Base-by-base conservation (phyloP, 2,329 filamentous ascomycete genomes). In the Fonsecaea erecta region DNA sequence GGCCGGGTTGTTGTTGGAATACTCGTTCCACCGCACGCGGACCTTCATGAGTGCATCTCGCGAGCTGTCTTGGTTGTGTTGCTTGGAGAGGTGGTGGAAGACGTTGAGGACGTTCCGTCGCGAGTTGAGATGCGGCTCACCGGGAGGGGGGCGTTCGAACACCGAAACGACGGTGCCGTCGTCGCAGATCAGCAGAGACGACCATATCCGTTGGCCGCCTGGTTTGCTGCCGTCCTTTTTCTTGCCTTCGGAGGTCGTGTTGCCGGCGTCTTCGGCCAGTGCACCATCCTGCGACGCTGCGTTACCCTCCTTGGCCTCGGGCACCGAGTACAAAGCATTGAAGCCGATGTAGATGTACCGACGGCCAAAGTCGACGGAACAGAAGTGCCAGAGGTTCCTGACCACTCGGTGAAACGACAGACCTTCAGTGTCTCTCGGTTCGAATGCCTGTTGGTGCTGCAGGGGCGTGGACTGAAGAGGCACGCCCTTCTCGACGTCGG, bases 321-420 rank as follows among this genome's bases (percentile, higher is more conserved):
- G 78, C 0, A 61, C 16, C 14, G 61, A 48, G 52, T 68, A 70
- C 26, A 70, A 52, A 3, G 62, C 60, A 35, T 70, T 70, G 63
- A 64, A 70, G 14, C 68, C 68, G n/a, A 70, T 48, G 55, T 68
- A 68, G 30, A 68, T 65, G 30, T 68, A 70, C 16, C 61, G 65
- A 11, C 52, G 55, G 32, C 89, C 90, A 74, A 88, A 85, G 71
- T 93, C 90, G 14, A 91, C 84, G 0, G 89, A 89, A 14, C 87
- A 88, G 75, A 90, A 93, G 74, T 92, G 90, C 81, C 89, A 89
- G n/a, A 91, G 88, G 61, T 88, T 84, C 67, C 90, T 83, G 5
- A 89, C 85, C 48, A 92, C 82, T 32, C 85, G 79, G 56, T 86
- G 35, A 48, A 67, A 67, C 11, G 24, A 62, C 30, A 67, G 34